These are phyloP conservation scores for Ophiostoma quercus DNA, from an alignment of 2,329 filamentous ascomycete species.

Conservation along the genomic window DNA sequence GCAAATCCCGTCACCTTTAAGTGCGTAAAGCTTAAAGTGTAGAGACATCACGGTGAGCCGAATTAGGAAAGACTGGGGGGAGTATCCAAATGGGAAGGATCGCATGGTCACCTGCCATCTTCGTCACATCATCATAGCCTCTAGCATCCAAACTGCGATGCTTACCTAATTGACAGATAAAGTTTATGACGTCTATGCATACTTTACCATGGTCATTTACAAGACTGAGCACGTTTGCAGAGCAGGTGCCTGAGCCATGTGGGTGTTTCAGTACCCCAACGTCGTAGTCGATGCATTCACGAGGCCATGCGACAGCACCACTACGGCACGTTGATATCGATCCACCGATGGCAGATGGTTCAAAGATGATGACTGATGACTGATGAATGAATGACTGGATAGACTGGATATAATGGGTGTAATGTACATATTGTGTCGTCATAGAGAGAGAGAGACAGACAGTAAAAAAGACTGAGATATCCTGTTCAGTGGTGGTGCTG, in stretches of 20 bases:
- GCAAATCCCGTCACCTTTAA: neutral
- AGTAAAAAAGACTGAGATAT: neutral
- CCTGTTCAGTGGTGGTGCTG: neutral
- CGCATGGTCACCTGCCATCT: neutral
- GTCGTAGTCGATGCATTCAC: neutral
- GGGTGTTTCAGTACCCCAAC: slow-evolving; percentile 8
- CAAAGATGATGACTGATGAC: no score
- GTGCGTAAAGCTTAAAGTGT: neutral
- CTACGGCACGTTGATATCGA: neutral
- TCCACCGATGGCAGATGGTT: neutral
- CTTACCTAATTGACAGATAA: neutral
- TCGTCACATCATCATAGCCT: neutral
- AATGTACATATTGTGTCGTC: neutral
- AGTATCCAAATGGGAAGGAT: neutral
- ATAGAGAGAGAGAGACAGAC: neutral
- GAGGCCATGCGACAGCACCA: neutral
- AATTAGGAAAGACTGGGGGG: neutral
- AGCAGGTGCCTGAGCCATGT: slow-evolving; percentile 5
- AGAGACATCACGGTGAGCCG: neutral
- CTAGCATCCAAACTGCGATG: neutral
- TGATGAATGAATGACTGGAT: neutral
- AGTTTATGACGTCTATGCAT: neutral
- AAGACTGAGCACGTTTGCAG: slow-evolving; percentile 10
- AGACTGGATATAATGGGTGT: neutral
- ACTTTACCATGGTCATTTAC: neutral